A percentile compares a stretch with the other conserved stretches of the same genome.
These are phyloP conservation scores for Leptomonas seymouri DNA, from an alignment of 208 protist species.

Conservation along the genomic window DNA sequence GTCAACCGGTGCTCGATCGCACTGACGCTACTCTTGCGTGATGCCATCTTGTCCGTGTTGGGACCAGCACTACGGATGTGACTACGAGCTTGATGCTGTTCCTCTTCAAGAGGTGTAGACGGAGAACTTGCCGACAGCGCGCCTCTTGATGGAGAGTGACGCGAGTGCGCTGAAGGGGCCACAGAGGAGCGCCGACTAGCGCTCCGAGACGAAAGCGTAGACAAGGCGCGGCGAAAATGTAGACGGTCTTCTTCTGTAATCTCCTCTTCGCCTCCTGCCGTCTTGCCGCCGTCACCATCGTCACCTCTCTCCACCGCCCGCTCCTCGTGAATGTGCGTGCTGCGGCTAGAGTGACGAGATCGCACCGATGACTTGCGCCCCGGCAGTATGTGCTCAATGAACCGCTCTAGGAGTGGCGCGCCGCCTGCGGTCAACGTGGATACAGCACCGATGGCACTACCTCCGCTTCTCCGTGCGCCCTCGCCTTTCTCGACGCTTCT, in stretches of 20 bases:
- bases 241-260: constrained; percentile 22
- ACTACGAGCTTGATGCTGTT: neutral
- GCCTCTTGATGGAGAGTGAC: neutral
- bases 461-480: neutral
- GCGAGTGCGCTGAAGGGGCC: constrained; percentile 9
- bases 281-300: neutral
- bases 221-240: constrained; percentile 49
- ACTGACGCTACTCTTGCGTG: neutral
- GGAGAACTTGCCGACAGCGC: neutral
- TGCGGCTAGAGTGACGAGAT: constrained; percentile 3
- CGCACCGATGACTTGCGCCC: neutral
- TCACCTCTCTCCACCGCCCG: neutral
- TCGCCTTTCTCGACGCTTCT: neutral
- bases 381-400: constrained; percentile 36
- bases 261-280: neutral
- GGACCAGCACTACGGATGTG: neutral
- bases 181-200: constrained; percentile 42
- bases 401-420: constrained; percentile 30
- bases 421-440: neutral
- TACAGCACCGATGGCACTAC: constrained; percentile 9
- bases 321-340: neutral
- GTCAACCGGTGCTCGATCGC: neutral
- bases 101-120: no score
- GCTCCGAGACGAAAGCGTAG: constrained; percentile 37
- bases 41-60: neutral